Percentiles rank a stretch among this genome's conserved stretches.
phyloP scores from a whole-genome alignment of 169 alveolate species.

The Cryptosporidium sp. region DNA sequence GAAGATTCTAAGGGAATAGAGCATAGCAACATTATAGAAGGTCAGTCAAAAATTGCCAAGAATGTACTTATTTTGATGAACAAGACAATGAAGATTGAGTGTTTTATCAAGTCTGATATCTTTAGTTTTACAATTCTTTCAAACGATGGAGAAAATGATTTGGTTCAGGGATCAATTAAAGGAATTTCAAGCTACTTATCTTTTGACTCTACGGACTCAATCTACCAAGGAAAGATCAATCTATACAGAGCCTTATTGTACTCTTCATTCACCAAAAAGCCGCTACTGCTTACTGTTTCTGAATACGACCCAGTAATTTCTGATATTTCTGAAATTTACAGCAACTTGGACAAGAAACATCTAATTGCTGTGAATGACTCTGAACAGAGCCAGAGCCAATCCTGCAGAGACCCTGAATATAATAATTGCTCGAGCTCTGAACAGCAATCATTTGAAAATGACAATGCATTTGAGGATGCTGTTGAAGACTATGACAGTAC shows the following conservation, averaged over 20 bases:
- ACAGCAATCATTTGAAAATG: constrained; percentile 22
- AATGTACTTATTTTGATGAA: constrained; percentile 44
- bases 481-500: constrained; percentile 69
- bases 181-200: constrained; percentile 28
- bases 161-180: constrained; percentile 56
- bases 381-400: background rate
- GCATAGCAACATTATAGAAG: background rate
- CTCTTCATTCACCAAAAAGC: constrained; percentile 51
- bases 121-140: constrained; percentile 48
- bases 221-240: constrained; percentile 43
- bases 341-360: constrained; percentile 30
- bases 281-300: constrained; percentile 28
- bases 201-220: constrained; percentile 23
- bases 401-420: background rate
- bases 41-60: background rate
- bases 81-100: constrained; percentile 40
- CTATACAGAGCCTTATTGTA: constrained; percentile 43
- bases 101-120: constrained; percentile 37
- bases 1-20: background rate
- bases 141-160: background rate
- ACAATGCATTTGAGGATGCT: constrained; percentile 54
- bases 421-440: background rate
- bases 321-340: constrained; percentile 14
- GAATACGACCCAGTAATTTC: constrained; percentile 46
- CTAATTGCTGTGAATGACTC: background rate